These are phyloP conservation scores for Dinochytrium kinnereticum DNA, from an alignment of 371 early-diverging fungal genomes.

Conservation along the genomic window DNA sequence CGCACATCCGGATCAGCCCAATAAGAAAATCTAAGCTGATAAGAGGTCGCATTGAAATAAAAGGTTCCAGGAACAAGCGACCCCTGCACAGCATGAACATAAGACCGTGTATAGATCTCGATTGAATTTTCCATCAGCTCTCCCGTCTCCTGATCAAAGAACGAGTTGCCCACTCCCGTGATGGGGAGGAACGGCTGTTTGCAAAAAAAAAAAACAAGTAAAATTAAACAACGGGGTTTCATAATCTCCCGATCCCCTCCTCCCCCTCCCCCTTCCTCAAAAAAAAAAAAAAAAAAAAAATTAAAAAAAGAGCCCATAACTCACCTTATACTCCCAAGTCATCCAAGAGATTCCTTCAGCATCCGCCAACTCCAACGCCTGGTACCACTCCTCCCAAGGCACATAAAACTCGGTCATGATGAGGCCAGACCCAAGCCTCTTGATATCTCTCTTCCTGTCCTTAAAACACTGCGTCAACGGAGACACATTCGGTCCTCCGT, in stretches of 20 bases:
- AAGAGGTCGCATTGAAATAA: neutral
- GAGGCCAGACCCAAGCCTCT: slow-evolving; percentile 22
- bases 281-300: no score
- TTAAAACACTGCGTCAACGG: slow-evolving; percentile 1
- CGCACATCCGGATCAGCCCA: slow-evolving; percentile 9
- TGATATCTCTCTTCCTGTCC: slow-evolving; percentile 8
- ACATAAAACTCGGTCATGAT: slow-evolving; percentile 29
- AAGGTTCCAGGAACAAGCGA: neutral
- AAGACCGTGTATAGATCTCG: slow-evolving; percentile 6
- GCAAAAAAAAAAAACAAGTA: no score
- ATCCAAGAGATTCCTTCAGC: slow-evolving; percentile 11
- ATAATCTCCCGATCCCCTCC: no score
- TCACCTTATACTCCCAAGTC: slow-evolving; percentile 22
- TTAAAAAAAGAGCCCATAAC: neutral
- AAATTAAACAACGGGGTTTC: no score
- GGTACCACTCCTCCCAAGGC: slow-evolving; percentile 11
- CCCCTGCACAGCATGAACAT: slow-evolving; percentile 9
- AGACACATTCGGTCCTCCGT: slow-evolving; percentile 20
- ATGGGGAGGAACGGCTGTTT: slow-evolving; percentile 14
- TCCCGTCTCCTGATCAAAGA: slow-evolving; percentile 18
- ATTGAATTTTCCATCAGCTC: slow-evolving; percentile 11
- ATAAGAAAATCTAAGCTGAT: neutral
- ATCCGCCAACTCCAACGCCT: slow-evolving; percentile 15
- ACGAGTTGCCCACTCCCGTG: slow-evolving; percentile 19
- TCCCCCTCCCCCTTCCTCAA: no score